Base-by-base conservation (phyloP, 75 land plant genomes). In the Selaginella tamariscina region DNA sequence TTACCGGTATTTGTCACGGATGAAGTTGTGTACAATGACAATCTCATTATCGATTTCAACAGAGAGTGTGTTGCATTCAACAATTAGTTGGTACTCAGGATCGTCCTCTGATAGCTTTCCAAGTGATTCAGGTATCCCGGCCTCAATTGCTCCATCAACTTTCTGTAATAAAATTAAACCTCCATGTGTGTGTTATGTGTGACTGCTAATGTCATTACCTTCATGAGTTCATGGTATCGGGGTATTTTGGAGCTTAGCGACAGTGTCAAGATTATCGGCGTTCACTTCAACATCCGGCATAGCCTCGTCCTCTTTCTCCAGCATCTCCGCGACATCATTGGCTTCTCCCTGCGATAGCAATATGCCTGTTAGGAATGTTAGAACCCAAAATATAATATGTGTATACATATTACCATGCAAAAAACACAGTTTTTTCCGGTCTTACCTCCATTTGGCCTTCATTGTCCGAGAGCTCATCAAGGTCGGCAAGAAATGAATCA, bases 31-130 rank as follows among this genome's bases (percentile, higher is more conserved):
- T 56, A 95, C 90, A 15, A 90, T 82, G 2, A 79, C 70, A 30
- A 90, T 90, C 73, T 95, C 99, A 75, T 90, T 89, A 62, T 95
- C 99, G 56, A 90, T 90, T 59, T 95, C 99, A 64, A 91, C 95
- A 0, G 90, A 93, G 33, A 93, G 74, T 13, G 91, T 82, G 73
- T 94, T 94, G 32, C 98, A 94, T 20, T 89, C 98, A 18, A 90
- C 98, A 5, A 89, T 94, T 5, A 90, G 77, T 69, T 94, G 96
- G 69, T 93, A 93, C 56, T 93, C 98, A 22, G 95, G 96, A 71
- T 94, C 98, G 75, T 94, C 98, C 77, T 94, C 98, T 32, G 81
- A 77, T 0, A 85, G 86, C 28, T 76, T 56, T 18, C 80, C 87
- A 22, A 68, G 70, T 8, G 84, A 74, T 0, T 55, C 71, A 32